Evolutionary conservation across 257 asterid species (phyloP).

Genomic region (Nyctanthes arbortristis): DNA sequence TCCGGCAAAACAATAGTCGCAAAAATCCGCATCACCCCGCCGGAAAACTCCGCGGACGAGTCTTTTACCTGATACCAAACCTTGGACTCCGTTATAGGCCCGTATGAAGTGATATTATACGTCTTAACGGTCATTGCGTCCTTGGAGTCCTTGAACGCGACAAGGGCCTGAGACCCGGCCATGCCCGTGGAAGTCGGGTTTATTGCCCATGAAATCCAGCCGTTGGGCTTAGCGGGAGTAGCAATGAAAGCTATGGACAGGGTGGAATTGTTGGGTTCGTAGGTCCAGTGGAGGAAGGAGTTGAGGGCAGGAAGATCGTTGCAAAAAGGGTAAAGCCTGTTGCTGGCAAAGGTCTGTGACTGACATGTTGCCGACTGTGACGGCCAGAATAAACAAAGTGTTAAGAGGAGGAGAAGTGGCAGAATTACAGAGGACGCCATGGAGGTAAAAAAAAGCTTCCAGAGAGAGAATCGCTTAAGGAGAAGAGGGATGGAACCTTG

Average conservation of each 20-base stretch:
- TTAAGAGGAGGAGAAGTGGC: conserved; percentile 18
- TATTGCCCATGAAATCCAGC: conserved; percentile 90
- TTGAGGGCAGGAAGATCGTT: conserved; percentile 60
- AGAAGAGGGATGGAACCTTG: too few species aligned
- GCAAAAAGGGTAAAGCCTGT: conserved; percentile 56
- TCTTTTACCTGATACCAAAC: conserved; percentile 60
- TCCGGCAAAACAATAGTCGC: conserved; percentile 72
- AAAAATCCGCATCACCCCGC: conserved; percentile 49
- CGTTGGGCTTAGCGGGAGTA: conserved; percentile 48
- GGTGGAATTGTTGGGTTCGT: conserved; percentile 38
- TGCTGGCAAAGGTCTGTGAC: conserved; percentile 54
- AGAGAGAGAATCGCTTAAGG: too few species aligned
- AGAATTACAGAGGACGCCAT: conserved; percentile 44
- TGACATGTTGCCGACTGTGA: conserved; percentile 42
- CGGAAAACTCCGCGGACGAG: conserved; percentile 45
- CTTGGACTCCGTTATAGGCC: conserved; percentile 41
- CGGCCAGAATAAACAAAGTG: conserved; percentile 34
- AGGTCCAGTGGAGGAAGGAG: conserved; percentile 72
- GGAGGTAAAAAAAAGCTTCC: not conserved
- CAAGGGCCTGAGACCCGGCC: conserved; percentile 73
- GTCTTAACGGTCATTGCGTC: conserved; percentile 50
- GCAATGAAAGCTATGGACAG: conserved; percentile 75
- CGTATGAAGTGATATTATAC: conserved; percentile 46
- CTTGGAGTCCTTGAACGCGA: conserved; percentile 50
- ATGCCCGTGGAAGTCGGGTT: conserved; percentile 69